Conservation (phyloP, 2,329 filamentous ascomycete species). For the Colletotrichum tanaceti region DNA sequence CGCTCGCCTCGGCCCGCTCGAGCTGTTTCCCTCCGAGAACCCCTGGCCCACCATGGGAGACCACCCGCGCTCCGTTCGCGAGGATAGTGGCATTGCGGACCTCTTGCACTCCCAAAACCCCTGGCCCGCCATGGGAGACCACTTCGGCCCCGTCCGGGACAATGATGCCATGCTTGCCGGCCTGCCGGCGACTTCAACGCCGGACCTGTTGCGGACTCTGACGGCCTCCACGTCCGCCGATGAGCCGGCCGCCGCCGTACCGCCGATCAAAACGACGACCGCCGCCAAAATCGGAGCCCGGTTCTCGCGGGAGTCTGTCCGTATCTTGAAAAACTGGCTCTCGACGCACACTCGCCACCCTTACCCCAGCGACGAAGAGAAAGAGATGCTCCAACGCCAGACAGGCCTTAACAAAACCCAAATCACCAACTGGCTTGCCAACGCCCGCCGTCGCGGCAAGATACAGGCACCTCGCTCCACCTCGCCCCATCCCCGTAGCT, state of each 20-base stretch:
- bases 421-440: conserved; percentile 93
- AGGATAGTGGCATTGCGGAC: conserved; percentile 43
- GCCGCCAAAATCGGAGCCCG: conserved; percentile 76
- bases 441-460: conserved; percentile 86
- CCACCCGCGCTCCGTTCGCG: conserved; percentile 46
- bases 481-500: conserved; percentile 74
- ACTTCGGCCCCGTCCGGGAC: conserved; percentile 50
- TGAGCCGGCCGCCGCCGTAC: conserved; percentile 40
- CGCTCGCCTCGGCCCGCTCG: conserved; percentile 40
- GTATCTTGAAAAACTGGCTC: conserved; percentile 86
- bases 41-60: conserved; percentile 36
- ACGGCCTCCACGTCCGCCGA: conserved; percentile 41
- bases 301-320: conserved; percentile 84
- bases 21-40: conserved; percentile 46
- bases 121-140: conserved; percentile 36
- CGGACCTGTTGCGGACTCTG: conserved; percentile 46
- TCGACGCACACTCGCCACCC: conserved; percentile 83
- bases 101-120: conserved; percentile 48
- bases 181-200: conserved; percentile 32
- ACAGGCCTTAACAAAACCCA: conserved; percentile 86
- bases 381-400: conserved; percentile 79
- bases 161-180: conserved; percentile 47
- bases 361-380: conserved; percentile 89
- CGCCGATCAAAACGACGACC: conserved; percentile 46
- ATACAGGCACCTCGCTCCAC: conserved; percentile 74